These are phyloP conservation scores for Ashbya aceris DNA, from an alignment of 1,139 yeast species.

Conservation along the genomic window DNA sequence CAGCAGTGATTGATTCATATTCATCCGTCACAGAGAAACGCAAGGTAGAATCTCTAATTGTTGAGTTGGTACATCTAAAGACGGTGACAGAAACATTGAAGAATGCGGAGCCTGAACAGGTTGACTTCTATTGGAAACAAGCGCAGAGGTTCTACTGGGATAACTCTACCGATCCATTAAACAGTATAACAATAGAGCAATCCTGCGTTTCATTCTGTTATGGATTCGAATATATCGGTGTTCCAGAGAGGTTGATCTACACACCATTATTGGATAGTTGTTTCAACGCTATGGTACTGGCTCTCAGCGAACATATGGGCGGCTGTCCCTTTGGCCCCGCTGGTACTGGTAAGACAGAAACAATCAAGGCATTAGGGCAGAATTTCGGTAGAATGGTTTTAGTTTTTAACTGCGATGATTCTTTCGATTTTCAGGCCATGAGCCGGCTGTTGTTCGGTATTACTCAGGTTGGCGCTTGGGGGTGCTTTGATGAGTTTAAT, in stretches of 20 bases:
- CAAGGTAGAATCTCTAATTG: conserved; percentile 49
- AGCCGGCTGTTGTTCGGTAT: conserved; percentile 72
- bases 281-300: conserved; percentile 63
- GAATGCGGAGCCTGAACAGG: conserved; percentile 10
- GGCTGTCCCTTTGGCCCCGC: conserved; percentile 96
- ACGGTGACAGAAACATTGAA: conserved; percentile 33
- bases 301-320: conserved; percentile 66
- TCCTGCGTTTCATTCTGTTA: conserved; percentile 46
- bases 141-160: conserved; percentile 46
- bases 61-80: conserved; percentile 59
- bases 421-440: conserved; percentile 76
- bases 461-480: conserved; percentile 89
- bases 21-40: background rate
- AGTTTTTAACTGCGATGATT: conserved; percentile 86
- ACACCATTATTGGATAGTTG: conserved; percentile 67
- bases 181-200: conserved; percentile 43
- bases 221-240: conserved; percentile 80
- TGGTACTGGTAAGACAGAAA: conserved; percentile 94
- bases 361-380: conserved; percentile 77
- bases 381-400: conserved; percentile 72
- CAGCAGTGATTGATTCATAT: background rate
- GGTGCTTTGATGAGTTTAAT: conserved; percentile 93
- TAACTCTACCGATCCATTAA: conserved; percentile 22
- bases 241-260: conserved; percentile 62
- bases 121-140: conserved; percentile 37